Percentiles rank a stretch among this genome's conserved stretches.
phyloP scores from a whole-genome alignment of 495 filamentous ascomycete species.

The Hyaloscypha variabilis region DNA sequence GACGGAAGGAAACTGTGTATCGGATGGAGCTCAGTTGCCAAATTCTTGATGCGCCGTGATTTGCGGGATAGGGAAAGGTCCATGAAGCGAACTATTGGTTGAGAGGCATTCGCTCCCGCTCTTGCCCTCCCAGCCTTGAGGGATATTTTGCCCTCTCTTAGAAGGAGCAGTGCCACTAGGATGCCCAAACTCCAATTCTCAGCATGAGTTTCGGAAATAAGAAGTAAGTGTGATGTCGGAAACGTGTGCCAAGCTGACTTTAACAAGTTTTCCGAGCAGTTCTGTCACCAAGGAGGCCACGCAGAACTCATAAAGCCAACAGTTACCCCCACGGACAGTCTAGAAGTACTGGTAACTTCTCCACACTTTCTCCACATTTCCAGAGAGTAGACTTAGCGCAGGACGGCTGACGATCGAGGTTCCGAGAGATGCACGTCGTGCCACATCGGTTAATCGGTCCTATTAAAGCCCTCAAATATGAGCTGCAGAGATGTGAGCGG shows the following conservation, averaged over 20 bases:
- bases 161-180: background rate
- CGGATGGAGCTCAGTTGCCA: too few relatives aligned
- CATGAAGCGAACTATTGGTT: background rate
- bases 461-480: conserved; percentile 15
- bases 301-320: background rate
- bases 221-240: background rate
- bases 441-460: conserved; percentile 15
- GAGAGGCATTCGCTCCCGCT: background rate
- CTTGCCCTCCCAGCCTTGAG: background rate
- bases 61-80: background rate
- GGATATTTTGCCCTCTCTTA: background rate
- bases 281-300: background rate
- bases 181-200: background rate
- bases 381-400: conserved; percentile 8
- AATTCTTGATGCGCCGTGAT: too few relatives aligned
- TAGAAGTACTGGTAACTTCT: background rate
- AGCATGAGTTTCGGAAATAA: background rate
- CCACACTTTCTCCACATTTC: conserved; percentile 16
- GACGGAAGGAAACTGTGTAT: background rate
- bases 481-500: conserved; percentile 10
- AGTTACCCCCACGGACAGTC: conserved; percentile 10
- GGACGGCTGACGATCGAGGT: conserved; percentile 19
- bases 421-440: conserved; percentile 15
- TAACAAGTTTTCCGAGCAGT: background rate
- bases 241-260: background rate